A percentile compares a stretch with the other conserved stretches of the same genome.
These are phyloP conservation scores for Termitomyces sp. DNA, from an alignment of 768 basidiomycete genomes.

Conservation along the genomic window DNA sequence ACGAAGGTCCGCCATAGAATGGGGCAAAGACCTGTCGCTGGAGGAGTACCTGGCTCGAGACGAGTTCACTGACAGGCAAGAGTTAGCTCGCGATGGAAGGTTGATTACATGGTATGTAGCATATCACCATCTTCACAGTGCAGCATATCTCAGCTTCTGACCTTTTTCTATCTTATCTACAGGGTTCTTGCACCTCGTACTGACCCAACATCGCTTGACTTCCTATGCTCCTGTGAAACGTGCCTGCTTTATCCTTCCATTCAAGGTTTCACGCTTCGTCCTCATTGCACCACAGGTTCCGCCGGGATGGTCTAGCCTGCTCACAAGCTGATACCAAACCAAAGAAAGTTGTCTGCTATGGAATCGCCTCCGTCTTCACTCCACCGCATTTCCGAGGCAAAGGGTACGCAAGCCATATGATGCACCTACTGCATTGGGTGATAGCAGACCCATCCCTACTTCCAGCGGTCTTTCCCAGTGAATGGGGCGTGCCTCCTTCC, in stretches of 20 bases:
- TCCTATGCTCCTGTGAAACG: constrained; percentile 63
- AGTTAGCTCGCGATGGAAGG: constrained; percentile 41
- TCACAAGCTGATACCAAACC: constrained; percentile 7
- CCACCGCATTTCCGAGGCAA: constrained; percentile 42
- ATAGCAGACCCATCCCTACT: constrained; percentile 29
- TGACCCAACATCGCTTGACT: constrained; percentile 47
- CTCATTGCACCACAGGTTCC: constrained; percentile 17
- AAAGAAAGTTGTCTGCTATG: constrained; percentile 42
- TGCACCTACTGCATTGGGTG: constrained; percentile 60
- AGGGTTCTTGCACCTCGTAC: constrained; percentile 59
- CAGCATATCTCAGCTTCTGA: not conserved
- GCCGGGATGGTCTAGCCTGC: constrained; percentile 28
- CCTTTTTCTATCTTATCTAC: not conserved
- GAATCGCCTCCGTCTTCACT: constrained; percentile 55
- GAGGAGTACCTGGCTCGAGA: constrained; percentile 46
- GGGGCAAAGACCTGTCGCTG: constrained; percentile 38
- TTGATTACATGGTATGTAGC: constrained; percentile 20
- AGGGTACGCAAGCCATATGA: constrained; percentile 62
- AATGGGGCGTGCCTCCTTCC: constrained; percentile 45
- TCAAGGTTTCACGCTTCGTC: not conserved
- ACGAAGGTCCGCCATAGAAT: constrained; percentile 32
- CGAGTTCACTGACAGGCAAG: constrained; percentile 32
- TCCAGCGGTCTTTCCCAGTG: constrained; percentile 22
- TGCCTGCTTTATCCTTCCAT: constrained; percentile 24
- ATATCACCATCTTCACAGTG: not conserved